Base-by-base conservation (phyloP, 805 yeast genomes). In the Myxozyma geophila region DNA sequence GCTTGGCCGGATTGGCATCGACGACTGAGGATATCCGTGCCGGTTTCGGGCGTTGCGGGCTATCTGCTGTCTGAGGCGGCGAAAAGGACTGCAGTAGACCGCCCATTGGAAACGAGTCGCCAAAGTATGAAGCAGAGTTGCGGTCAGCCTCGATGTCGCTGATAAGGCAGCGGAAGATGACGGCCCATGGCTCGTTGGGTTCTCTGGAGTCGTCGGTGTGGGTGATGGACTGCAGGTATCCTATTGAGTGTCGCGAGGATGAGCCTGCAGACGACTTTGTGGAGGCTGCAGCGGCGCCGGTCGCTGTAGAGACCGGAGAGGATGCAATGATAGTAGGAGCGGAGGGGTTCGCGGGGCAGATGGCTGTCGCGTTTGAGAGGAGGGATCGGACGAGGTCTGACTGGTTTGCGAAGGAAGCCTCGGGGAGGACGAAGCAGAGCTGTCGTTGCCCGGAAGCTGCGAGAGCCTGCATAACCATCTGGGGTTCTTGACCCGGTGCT, bases 91-190 rank as follows among this genome's bases (percentile, higher is more conserved):
- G 60, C 9, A 60, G 56, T 21, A 60, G 56, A 10, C 50, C 44
- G 23, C 52, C 50, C 59, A 59, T 47, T 15, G 63, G 60, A 44
- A 54, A 54, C n/a, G 60, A 60, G 33, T 54, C 55, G n/a, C 63
- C 63, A 39, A 54, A 54, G 44, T 59, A 53, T 5, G 62, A 43
- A 15, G 44, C 40, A 6, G 58, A 12, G 21, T 44, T 51, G 47
- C 59, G 59, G 35, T 46, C 53, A 2, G 36, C 43, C 2, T 19
- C 43, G 13, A 33, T 39, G 33, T 54, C 58, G 35, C 44, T 54
- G 46, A 55, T 46, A 19, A 55, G 21, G 36, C 47, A 55, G 28
- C 53, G 44, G 33, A 55, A 55, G 33, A 55, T 46, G 46, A 55
- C 59, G 7, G 59, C 46, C 59, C 59, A 55, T 46, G 35, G 35